Evolutionary conservation across 2,329 filamentous ascomycete species (phyloP), one percentile per base, ranked within the genome.

Genomic region (Cryphonectria carpinicola): DNA sequence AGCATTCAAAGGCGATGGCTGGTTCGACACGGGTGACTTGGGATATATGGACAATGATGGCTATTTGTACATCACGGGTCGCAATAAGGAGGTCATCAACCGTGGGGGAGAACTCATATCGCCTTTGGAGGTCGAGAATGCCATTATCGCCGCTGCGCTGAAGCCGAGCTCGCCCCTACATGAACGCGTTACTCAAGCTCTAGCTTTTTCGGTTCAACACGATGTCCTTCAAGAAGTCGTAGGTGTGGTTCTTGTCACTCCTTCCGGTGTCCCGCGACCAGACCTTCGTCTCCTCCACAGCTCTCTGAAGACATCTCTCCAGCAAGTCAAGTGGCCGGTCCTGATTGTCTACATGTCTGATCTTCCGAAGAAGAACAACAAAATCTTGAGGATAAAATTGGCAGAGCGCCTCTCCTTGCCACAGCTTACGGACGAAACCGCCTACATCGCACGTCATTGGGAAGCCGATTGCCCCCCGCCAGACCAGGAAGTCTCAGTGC

Each of bases 71-170:
- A 95, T 97, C 81, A 97, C 94, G 0, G 94, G 94, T n/a, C 87
- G 94, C 67, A 97, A 97, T 82, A 97, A 97, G 85, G 94, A 97
- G 82, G 85, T 97, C 67, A 97, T 97, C 84, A 94, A 94, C 82
- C 95, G 95, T 82, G 93, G 92, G 69, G 93, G 93, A 71, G 93
- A 97, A 83, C 96, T 96, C 84, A 96, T 97, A 78, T 93, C 90
- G 74, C 93, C 94, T 1, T 95, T 96, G 69, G 93, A 97, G 82
- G 85, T 97, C 46, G 93, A 97, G 84, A 97, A 97, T 75, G 89
- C 71, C 22, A 68, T 72, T 32, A 62, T 72, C 25, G 66, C 71
- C 17, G 71, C 69, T 46, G 65, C 65, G 3, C 56, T 66, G 22
- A 66, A 72, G 63, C 28, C 62, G 7, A 62, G 68, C 2, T 72